phyloP scores from a whole-genome alignment of 1,284 basidiomycete genomes.

The Trametes pubescens region DNA sequence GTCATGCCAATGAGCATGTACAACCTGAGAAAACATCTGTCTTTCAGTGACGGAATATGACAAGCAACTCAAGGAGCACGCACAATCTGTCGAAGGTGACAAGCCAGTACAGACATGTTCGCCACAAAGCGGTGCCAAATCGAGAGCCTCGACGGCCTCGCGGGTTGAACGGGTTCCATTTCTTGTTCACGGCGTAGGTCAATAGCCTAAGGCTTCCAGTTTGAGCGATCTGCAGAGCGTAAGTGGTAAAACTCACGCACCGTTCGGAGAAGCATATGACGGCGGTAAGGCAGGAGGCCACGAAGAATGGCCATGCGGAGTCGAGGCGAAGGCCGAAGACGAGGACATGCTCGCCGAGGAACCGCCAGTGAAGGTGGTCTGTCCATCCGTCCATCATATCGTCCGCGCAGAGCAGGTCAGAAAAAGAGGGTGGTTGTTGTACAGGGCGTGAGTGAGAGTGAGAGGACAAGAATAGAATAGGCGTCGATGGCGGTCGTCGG shows the following conservation, averaged over 20 bases:
- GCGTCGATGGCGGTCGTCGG: neutral
- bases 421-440: conserved; percentile 2
- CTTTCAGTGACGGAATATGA: conserved; percentile 14
- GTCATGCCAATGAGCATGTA: conserved; percentile 81
- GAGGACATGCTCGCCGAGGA: conserved; percentile 65
- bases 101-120: conserved; percentile 60
- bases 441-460: neutral
- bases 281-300: conserved; percentile 54
- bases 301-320: conserved; percentile 54
- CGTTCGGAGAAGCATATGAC: conserved; percentile 65
- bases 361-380: conserved; percentile 61
- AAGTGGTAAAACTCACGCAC: conserved; percentile 42
- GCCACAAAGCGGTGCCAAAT: conserved; percentile 58
- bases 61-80: conserved; percentile 36
- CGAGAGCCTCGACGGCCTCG: conserved; percentile 49
- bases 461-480: conserved; percentile 3
- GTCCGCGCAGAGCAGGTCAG: neutral
- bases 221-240: neutral
- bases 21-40: conserved; percentile 46
- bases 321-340: conserved; percentile 58
- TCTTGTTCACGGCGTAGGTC: conserved; percentile 56
- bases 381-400: conserved; percentile 50
- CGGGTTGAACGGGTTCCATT: conserved; percentile 51
- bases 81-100: conserved; percentile 68
- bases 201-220: conserved; percentile 49